Base-by-base conservation (phyloP, 2,329 filamentous ascomycete species). In the Penicillium concentricum region DNA sequence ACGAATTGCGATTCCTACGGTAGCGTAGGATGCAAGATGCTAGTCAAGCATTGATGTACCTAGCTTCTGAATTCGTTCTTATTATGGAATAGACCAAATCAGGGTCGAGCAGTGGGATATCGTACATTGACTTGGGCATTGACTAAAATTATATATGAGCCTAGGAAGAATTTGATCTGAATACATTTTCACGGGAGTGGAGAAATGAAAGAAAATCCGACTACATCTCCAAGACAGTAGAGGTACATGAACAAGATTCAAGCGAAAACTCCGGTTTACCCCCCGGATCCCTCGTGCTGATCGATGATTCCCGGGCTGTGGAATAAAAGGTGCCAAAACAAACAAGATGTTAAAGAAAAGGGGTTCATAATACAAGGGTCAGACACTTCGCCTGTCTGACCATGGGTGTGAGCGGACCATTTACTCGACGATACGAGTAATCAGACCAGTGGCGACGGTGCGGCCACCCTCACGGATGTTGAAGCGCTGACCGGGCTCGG, bases 381-480 rank as follows among this genome's bases (percentile, higher is more conserved):
- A 61, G 55, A 58, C 58, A 60, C 42, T 57, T 57, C 51, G 39
- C 55, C 51, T 54, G 51, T 54, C 55, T 48, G 37, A 46, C 44
- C 51, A 51, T 50, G 41, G 52, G 38, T 34, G 54, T 46, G 46
- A 57, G 41, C 45, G 42, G 53, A 46, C 37, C 51, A 45, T 65
- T 70, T 71, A 73, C 67, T 79, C 77, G 49, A 84, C 59, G 72
- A 94, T 87, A 69, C 87, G 87, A 64, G 90, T 94, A 69, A 92
- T 83, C 67, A 94, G 81, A 76, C 90, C 90, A 68, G 90, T 94
- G 67, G 90, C 90, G 57, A 94, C 89, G 59, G 90, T 94, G 69
- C 91, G 87, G 70, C 93, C 92, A 81, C 94, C 94, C 83, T 99
- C 94, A 79, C 94, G 91, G 74, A 99, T 87, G 83, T 97, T 99